Base-by-base conservation (phyloP, 2,329 filamentous ascomycete genomes). In the Drechslerella coelobrocha region DNA sequence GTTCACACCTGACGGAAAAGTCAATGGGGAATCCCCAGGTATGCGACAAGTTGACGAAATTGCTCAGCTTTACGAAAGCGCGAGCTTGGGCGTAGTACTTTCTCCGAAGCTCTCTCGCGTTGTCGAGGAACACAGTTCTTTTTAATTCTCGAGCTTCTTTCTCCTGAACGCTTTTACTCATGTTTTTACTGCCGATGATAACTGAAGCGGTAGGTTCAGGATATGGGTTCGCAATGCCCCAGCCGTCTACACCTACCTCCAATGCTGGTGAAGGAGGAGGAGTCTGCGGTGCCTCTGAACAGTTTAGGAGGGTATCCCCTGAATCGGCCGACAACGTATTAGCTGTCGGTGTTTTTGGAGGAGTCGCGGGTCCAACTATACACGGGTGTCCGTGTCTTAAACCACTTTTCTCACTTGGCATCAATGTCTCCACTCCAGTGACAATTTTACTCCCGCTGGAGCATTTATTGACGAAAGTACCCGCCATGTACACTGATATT, bases 251-350 rank as follows among this genome's bases (percentile, higher is more conserved):
- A 19, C 2, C 29, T 1, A 8, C n/a, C n/a, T n/a, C 19, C 5
- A 39, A 54, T 14, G 51, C n/a, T 1, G 61, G 61, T 14, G 61
- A 57, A 14, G 27, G 43, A 2, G 61, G 52, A 41, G 61, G 59
- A 19, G 39, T 55, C 3, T n/a, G n/a, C n/a, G n/a, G n/a, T n/a
- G n/a, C n/a, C n/a, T n/a, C n/a, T n/a, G n/a, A n/a, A n/a, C n/a
- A n/a, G n/a, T n/a, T n/a, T n/a, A n/a, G n/a, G n/a, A n/a, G n/a
- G n/a, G n/a, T n/a, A n/a, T n/a, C n/a, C n/a, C n/a, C n/a, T n/a
- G n/a, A n/a, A n/a, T n/a, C n/a, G n/a, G n/a, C n/a, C n/a, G n/a
- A n/a, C n/a, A n/a, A n/a, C n/a, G n/a, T n/a, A n/a, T n/a, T n/a
- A n/a, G n/a, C n/a, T n/a, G n/a, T n/a, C n/a, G n/a, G n/a, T n/a